phyloP scores from a whole-genome alignment of 306 rosid genomes.

The Ochetophila trinervis region DNA sequence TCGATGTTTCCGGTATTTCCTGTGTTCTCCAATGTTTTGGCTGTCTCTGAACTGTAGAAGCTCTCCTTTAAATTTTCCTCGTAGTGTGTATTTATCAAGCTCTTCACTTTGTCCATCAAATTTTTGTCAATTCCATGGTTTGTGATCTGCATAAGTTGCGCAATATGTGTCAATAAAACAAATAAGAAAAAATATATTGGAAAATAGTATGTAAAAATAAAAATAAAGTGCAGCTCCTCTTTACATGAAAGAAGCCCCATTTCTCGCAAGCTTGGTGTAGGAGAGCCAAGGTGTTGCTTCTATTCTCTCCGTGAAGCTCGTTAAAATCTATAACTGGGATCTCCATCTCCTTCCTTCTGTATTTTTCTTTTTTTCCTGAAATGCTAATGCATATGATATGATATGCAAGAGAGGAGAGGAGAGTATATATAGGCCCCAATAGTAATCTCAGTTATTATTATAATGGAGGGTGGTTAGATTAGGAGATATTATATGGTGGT shows the following conservation, averaged over 20 bases:
- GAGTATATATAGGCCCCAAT: slow-evolving; percentile 51
- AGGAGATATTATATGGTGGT: slow-evolving; percentile 23
- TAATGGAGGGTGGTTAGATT: slow-evolving; percentile 24
- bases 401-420: not conserved
- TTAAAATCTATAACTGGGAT: slow-evolving; percentile 72
- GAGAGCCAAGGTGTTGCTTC: slow-evolving; percentile 51
- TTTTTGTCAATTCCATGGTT: slow-evolving; percentile 65
- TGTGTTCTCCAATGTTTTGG: slow-evolving; percentile 43
- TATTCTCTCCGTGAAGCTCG: slow-evolving; percentile 55
- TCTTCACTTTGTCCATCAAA: slow-evolving; percentile 76
- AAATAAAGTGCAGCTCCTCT: not conserved
- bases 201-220: not conserved
- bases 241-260: slow-evolving; percentile 75
- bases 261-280: slow-evolving; percentile 72
- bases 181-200: not conserved
- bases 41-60: slow-evolving; percentile 63
- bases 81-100: slow-evolving; percentile 51
- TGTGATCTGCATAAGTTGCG: slow-evolving; percentile 46
- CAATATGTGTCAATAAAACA: slow-evolving; percentile 1
- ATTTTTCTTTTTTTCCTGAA: not conserved
- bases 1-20: slow-evolving; percentile 38
- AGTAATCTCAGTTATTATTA: slow-evolving; percentile 16
- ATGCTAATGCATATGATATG: slow-evolving; percentile 26
- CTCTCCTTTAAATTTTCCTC: slow-evolving; percentile 63
- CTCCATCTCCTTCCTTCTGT: slow-evolving; percentile 33